Evolutionary conservation across 2,329 filamentous ascomycete species (phyloP), one percentile per base, ranked within the genome.

Genomic region (Torrubiellomyces zombiae): DNA sequence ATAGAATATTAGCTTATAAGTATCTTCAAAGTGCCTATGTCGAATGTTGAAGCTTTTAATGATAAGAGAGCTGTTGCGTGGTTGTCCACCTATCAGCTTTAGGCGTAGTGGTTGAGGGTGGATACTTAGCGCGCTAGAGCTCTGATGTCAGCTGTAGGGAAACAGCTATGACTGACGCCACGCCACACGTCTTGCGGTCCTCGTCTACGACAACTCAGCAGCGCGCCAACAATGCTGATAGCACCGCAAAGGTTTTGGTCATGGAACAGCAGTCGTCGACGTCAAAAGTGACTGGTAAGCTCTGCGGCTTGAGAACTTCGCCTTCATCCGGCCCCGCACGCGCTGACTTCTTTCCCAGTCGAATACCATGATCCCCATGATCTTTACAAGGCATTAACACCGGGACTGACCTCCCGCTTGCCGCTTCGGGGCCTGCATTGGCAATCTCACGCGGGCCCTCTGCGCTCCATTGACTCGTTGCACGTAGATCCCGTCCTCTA

Each of bases 341-440:
- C 19, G 20, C 20, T 18, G 9, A 26, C 21, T 16, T n/a, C n/a
- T n/a, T 13, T 19, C n/a, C 16, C 15, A 92, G 83, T 94, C 58
- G 85, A 95, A 61, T 98, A 93, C 56, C 82, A 79, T 56, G 89
- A 98, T 55, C 86, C 89, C 26, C 78, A 81, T 46, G 75, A 79
- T 42, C 67, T 95, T 34, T 95, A 86, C 53, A 73, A 80, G 30
- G 65, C 86, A 26, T 60, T 95, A 21, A 75, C 77, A 8, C 71
- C 80, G 3, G 73, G 85, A 29, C 61, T 98, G 29, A 62, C 78
- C 20, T 63, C 77, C 20, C 76, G 80, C 27, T 63, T 95, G 0
- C 89, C 89, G 17, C 63, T 98, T 18, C 77, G 75, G 35, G 91
- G 95, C 43, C 70, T 98, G 22, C 82, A 95, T 45, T 98, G 89